A percentile compares a stretch with the other conserved stretches of the same genome.
Conservation (phyloP, 148 eudicot species). For the Cornus florida region DNA sequence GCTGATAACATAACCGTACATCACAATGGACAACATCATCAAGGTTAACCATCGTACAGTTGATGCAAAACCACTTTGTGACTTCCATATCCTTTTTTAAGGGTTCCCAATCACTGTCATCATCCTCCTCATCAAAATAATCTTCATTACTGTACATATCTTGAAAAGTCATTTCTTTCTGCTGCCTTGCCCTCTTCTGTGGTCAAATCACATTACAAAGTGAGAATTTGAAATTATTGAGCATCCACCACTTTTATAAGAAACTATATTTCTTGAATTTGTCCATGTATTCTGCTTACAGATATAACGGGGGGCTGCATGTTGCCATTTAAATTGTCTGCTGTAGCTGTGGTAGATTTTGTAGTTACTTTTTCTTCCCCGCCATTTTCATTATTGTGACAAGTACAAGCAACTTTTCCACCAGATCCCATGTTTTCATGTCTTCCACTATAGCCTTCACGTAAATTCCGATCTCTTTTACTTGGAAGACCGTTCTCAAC, state of each 20-base stretch:
- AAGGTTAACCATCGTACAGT: conserved; percentile 81
- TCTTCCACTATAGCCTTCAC: conserved; percentile 30
- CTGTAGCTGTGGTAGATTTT: conserved; percentile 13
- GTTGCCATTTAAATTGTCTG: conserved; percentile 23
- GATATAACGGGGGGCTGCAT: conserved; percentile 20
- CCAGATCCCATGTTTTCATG: conserved; percentile 30
- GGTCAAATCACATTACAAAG: conserved; percentile 15
- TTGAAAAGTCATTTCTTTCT: conserved; percentile 63
- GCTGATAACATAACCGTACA: conserved; percentile 42
- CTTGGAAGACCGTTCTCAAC: conserved; percentile 27
- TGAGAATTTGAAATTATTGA: conserved; percentile 1
- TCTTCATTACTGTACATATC: conserved; percentile 60
- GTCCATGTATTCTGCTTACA: conserved; percentile 23
- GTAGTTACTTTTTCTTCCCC: conserved; percentile 30
- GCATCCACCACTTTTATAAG: conserved; percentile 4
- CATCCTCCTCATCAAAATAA: conserved; percentile 66
- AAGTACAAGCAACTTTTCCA: conserved; percentile 14
- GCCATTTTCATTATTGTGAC: conserved; percentile 12
- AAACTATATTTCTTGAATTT: background rate
- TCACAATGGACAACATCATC: conserved; percentile 57
- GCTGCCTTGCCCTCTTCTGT: conserved; percentile 49
- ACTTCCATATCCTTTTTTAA: conserved; percentile 37
- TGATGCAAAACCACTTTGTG: conserved; percentile 81
- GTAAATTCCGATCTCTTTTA: conserved; percentile 21
- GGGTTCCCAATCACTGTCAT: conserved; percentile 96